Evolutionary conservation across 306 rosid genomes (phyloP), one percentile per base, ranked within the genome.

Genomic region (Sicyos edulis): DNA sequence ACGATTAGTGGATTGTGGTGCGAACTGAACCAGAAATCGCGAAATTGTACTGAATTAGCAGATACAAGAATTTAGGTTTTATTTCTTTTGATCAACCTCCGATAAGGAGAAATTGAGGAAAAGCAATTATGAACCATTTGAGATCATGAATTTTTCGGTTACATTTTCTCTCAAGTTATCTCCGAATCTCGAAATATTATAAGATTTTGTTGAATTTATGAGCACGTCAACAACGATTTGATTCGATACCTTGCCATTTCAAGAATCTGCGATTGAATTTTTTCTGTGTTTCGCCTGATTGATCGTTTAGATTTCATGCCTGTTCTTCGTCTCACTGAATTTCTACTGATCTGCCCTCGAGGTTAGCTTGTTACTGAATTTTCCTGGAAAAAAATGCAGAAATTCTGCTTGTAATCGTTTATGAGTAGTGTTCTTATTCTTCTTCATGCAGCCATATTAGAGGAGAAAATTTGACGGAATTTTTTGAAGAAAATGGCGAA

Each of bases 181-280:
- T 63, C 20, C 75, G 78, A 67, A 80, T 60, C 59, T 52, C 63
- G 50, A 52, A 49, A 42, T 44, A 64, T 14, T 84, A 76, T 76
- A 76, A 84, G 80, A 66, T 74, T 87, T 80, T 74, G 66, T 64
- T 54, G 70, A 79, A 79, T 76, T 74, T 72, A 63, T 76, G 79
- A 79, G 73, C 62, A 67, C 76, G 73, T 68, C 76, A 32, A 74
- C 79, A 83, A 72, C 83, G 81, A 61, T 81, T 75, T 70, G 89
- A 74, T 74, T 58, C 22, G 77, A 92, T 90, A 75, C 88, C 87
- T 90, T 90, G 71, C 61, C 96, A 89, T 82, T 84, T 81, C 61
- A 80, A 84, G 81, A 82, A 85, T 84, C 72, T 74, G 74, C 70
- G 70, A 72, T 73, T 10, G 55, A 57, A 57, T 26, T 26, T 26